phyloP scores from a whole-genome alignment of 805 yeast species.

The Ogataea corticis region DNA sequence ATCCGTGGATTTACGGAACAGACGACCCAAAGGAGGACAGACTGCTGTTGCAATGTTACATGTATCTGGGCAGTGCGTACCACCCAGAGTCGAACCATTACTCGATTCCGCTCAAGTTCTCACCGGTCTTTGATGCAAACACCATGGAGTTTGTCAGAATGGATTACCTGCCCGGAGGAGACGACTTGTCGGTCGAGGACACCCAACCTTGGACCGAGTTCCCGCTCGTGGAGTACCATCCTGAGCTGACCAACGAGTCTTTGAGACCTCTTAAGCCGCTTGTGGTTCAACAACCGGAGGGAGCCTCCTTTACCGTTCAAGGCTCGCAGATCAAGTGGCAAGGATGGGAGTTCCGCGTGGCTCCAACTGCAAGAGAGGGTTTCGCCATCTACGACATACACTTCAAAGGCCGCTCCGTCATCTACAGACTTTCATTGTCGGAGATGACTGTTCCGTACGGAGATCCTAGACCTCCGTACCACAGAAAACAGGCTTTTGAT shows the following conservation, averaged over 20 bases:
- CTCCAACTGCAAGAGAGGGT: constrained; percentile 76
- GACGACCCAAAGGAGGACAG: constrained; percentile 54
- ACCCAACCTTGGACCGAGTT: constrained; percentile 64
- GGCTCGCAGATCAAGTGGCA: constrained; percentile 74
- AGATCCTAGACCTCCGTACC: constrained; percentile 81
- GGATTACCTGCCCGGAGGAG: constrained; percentile 73
- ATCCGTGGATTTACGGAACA: constrained; percentile 88
- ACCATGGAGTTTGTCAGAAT: constrained; percentile 64
- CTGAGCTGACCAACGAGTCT: constrained; percentile 61
- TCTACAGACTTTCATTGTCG: constrained; percentile 71
- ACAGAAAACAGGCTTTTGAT: constrained; percentile 85
- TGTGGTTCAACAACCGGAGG: constrained; percentile 73
- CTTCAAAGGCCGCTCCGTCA: constrained; percentile 74
- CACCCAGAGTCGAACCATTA: constrained; percentile 77
- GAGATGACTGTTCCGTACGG: constrained; percentile 92
- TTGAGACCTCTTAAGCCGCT: constrained; percentile 69
- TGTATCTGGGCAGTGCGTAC: constrained; percentile 66
- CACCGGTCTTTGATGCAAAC: constrained; percentile 69
- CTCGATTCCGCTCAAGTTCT: constrained; percentile 70
- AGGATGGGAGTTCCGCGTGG: constrained; percentile 78
- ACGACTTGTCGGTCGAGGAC: constrained; percentile 54
- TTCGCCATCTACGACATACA: constrained; percentile 69
- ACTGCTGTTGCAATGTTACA: constrained; percentile 68
- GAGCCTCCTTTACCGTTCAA: constrained; percentile 66
- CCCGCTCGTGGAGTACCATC: constrained; percentile 69